phyloP scores from a whole-genome alignment of 257 asterid genomes.

The Solanum piurae region DNA sequence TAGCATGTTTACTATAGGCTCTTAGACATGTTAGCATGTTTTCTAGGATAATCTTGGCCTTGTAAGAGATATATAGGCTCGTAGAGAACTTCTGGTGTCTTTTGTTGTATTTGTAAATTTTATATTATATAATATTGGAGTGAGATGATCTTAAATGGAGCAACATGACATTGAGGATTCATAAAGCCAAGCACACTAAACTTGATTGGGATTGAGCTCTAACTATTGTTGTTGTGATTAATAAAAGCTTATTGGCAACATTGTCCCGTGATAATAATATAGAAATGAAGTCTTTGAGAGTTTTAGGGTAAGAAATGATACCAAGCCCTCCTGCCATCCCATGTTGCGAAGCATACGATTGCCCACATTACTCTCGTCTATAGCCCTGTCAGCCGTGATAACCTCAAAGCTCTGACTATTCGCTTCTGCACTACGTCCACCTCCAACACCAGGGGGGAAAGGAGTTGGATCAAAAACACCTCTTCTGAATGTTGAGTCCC shows the following conservation, averaged over 20 bases:
- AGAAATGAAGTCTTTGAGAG: not conserved
- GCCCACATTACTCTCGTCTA: conserved; percentile 92
- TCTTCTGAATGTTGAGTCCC: conserved; percentile 61
- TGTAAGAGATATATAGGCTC: not conserved
- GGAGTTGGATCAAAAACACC: conserved; percentile 86
- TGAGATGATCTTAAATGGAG: not conserved
- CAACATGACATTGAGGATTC: not conserved
- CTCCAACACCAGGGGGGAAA: conserved; percentile 99
- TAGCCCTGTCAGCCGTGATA: conserved; percentile 78
- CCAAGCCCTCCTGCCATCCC: conserved; percentile 99
- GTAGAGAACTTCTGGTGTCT: not conserved
- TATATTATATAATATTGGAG: not conserved
- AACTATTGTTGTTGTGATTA: not conserved
- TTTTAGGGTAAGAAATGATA: conserved; percentile 57
- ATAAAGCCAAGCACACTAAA: not conserved
- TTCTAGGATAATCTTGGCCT: not conserved
- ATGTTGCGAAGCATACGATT: conserved; percentile 97
- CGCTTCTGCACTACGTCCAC: conserved; percentile 73
- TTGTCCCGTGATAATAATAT: not conserved
- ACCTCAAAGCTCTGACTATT: conserved; percentile 68
- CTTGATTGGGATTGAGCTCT: not conserved
- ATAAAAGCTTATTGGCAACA: not conserved
- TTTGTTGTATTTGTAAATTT: not conserved
- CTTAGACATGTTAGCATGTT: not conserved
- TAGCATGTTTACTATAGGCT: not conserved